Percentiles rank a stretch among this genome's conserved stretches.
Conservation (phyloP, 225 moss, liverwort and hornwort genomes). For the Climacium dendroides region DNA sequence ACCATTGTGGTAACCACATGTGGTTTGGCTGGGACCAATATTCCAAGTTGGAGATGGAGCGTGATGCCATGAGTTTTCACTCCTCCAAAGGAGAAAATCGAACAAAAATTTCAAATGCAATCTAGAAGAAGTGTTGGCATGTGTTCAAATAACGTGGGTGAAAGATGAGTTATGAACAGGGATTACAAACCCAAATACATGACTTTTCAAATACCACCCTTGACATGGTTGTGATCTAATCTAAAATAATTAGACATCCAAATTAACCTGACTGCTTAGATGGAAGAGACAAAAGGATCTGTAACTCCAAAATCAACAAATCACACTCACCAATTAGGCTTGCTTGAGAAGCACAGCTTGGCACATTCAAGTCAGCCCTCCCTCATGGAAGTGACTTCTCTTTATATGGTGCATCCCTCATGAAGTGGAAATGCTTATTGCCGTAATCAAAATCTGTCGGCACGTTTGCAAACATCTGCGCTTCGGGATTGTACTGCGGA, state of each 20-base stretch:
- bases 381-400: constrained; percentile 2
- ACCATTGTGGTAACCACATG: too few species aligned
- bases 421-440: constrained; percentile 32
- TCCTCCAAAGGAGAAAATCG: fast-evolving
- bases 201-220: background rate
- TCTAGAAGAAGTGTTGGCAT: background rate
- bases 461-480: constrained; percentile 17
- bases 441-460: constrained; percentile 34
- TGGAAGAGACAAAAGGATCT: background rate
- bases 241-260: background rate
- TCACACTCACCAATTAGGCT: background rate
- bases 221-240: background rate
- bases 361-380: background rate
- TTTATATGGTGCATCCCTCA: constrained; percentile 14
- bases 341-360: background rate
- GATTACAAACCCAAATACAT: background rate
- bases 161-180: too few species aligned
- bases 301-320: background rate
- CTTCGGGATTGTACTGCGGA: constrained; percentile 31
- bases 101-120: background rate
- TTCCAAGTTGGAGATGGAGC: background rate
- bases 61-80: background rate
- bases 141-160: background rate
- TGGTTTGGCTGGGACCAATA: background rate
- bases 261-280: background rate